phyloP scores from a whole-genome alignment of 345 rosid species.

The Ceriops zippeliana region DNA sequence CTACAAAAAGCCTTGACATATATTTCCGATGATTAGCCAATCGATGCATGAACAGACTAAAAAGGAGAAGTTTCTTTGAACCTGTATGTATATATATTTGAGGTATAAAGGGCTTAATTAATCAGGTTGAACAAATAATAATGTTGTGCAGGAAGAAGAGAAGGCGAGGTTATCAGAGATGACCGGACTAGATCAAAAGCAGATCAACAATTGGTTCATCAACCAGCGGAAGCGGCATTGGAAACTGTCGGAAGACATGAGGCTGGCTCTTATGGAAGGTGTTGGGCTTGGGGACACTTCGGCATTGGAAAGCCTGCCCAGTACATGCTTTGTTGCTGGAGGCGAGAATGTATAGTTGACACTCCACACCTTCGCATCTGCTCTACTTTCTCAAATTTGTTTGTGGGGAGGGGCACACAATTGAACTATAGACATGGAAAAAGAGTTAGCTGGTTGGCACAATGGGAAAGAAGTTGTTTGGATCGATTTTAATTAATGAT shows the following conservation, averaged over 20 bases:
- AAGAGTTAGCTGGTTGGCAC: too few relatives aligned
- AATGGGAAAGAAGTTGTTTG: too few relatives aligned
- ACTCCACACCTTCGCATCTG: neutral
- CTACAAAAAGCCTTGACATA: neutral
- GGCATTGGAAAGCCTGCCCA: slow-evolving; percentile 5
- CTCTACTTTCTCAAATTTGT: too few relatives aligned
- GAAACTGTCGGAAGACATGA: slow-evolving; percentile 31
- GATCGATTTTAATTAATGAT: too few relatives aligned
- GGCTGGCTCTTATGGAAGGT: slow-evolving; percentile 42
- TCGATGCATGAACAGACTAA: too few relatives aligned
- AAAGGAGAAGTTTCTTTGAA: too few relatives aligned
- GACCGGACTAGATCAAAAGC: slow-evolving; percentile 22
- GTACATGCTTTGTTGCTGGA: slow-evolving; percentile 16
- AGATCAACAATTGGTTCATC: slow-evolving; percentile 28
- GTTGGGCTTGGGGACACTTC: slow-evolving; percentile 3
- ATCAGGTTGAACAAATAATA: too few relatives aligned
- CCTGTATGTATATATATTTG: too few relatives aligned
- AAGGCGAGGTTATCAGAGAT: slow-evolving; percentile 42
- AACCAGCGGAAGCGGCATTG: slow-evolving; percentile 33
- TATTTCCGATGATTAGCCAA: neutral
- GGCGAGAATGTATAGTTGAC: neutral
- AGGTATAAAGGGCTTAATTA: too few relatives aligned
- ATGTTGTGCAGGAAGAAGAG: slow-evolving; percentile 50
- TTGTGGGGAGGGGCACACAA: too few relatives aligned
- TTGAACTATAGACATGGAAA: too few relatives aligned